Base-by-base conservation (phyloP, 2,329 filamentous ascomycete genomes). In the Diaporthe vaccinii region DNA sequence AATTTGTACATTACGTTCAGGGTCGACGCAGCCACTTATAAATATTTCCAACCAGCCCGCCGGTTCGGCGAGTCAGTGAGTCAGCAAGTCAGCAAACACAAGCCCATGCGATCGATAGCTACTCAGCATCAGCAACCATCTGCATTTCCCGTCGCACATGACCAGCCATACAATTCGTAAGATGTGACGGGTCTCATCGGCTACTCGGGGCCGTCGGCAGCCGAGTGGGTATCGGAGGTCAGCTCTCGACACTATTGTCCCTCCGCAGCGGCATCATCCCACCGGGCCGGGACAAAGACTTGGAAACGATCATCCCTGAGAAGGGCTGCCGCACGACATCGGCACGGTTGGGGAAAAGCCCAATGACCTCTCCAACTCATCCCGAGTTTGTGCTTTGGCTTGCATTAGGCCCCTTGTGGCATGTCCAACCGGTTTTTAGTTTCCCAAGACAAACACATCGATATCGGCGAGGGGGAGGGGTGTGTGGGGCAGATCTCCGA, bases 341-440 rank as follows among this genome's bases (percentile, higher is more conserved):
- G 39, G 46, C 62, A 68, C 46, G 14, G 31, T 17, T 36, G 46
- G 44, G 31, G n/a, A 39, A 51, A 20, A 34, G 22, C 31, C 62
- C 20, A 72, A 61, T 34, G 41, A 36, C 28, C 55, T 31, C 17
- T 39, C 55, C 7, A 49, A 15, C 28, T 3, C n/a, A 20, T 49
- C 53, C n/a, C 44, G 68, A 36, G 28, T 25, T 59, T 49, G 51
- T 55, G 34, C 31, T n/a, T 10, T 49, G 31, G 55, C 15, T 53
- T 53, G 70, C 51, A 39, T 75, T 68, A 73, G 49, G 17, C 69
- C 51, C 22, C 10, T 68, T 75, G 39, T n/a, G 69, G 74, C 39
- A 73, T 55, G 58, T 73, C 28, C 69, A 75, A 2, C 36, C 74
- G 69, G 15, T 58, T 39, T 44, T 65, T 53, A 46, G 36, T n/a